Evolutionary conservation across 2,329 filamentous ascomycete genomes (phyloP).

Genomic region (Colletotrichum liaoningense): DNA sequence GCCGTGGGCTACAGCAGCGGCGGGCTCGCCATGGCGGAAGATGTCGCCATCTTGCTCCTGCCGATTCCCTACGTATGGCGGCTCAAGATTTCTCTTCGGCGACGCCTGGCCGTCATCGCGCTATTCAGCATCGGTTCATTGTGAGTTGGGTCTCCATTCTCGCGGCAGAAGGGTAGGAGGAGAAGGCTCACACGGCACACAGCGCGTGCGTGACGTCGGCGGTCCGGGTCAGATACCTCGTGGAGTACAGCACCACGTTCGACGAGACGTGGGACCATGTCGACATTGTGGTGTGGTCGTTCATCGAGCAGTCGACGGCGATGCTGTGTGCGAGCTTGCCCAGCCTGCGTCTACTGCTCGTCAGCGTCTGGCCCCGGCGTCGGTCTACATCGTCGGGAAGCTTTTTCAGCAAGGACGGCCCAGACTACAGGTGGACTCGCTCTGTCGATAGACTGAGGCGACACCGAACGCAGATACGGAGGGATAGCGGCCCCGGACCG

Average conservation of each 20-base stretch:
- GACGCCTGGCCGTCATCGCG: neutral
- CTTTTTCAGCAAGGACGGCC: neutral
- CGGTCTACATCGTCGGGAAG: neutral
- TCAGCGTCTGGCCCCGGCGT: neutral
- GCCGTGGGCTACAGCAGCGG: neutral
- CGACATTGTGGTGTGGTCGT: conserved; percentile 4
- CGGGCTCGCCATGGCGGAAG: neutral
- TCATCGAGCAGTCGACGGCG: conserved; percentile 1
- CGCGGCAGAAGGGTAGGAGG: neutral
- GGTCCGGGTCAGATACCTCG: conserved; percentile 8
- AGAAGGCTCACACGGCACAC: neutral
- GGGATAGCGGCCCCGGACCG: neutral
- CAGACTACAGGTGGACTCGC: neutral
- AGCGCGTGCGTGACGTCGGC: conserved; percentile 6
- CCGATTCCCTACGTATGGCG: neutral
- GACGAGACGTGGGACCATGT: conserved; percentile 5
- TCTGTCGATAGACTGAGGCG: neutral
- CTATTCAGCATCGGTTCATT: neutral
- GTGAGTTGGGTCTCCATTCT: neutral
- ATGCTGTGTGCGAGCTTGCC: conserved; percentile 10
- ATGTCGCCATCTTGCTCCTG: conserved; percentile 1
- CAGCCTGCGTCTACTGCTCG: neutral
- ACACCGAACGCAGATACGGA: neutral
- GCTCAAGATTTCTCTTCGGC: conserved; percentile 37
- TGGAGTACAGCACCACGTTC: conserved; percentile 10